Conservation (phyloP, 129 eudicot genomes). For the Chrysanthemum lavandulifolium region DNA sequence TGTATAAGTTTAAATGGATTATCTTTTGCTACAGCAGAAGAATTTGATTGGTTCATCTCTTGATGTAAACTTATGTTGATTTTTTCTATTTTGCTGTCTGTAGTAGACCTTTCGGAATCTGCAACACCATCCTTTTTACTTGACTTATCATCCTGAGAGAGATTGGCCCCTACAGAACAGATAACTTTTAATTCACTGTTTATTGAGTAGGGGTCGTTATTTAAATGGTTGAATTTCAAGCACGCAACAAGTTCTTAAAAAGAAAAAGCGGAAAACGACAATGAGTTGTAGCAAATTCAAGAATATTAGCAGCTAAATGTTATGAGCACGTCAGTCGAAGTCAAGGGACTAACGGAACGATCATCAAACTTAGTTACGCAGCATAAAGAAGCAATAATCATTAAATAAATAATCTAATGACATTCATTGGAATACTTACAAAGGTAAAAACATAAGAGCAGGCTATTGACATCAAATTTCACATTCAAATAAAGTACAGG, state of each 20-base stretch:
- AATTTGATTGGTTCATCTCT: conserved; percentile 32
- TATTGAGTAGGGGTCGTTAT: not conserved
- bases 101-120: not conserved
- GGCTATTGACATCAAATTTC: no score
- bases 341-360: no score
- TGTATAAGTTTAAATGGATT: conserved; percentile 61
- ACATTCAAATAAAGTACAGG: no score
- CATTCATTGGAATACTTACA: no score
- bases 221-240: not conserved
- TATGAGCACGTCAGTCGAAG: no score
- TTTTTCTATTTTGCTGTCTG: conserved; percentile 8
- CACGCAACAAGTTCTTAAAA: not conserved
- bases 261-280: no score
- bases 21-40: not conserved
- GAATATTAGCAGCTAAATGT: no score
- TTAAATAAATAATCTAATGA: no score
- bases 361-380: no score
- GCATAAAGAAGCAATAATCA: no score
- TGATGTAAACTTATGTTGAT: conserved; percentile 18
- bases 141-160: conserved; percentile 24
- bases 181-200: not conserved
- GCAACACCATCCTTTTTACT: conserved; percentile 12
- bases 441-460: no score
- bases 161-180: conserved; percentile 25
- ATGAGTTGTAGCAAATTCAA: no score